A percentile compares a stretch with the other conserved stretches of the same genome.
Conservation (phyloP, 2,329 filamentous ascomycete species). For the Verticillium albo-atrum region DNA sequence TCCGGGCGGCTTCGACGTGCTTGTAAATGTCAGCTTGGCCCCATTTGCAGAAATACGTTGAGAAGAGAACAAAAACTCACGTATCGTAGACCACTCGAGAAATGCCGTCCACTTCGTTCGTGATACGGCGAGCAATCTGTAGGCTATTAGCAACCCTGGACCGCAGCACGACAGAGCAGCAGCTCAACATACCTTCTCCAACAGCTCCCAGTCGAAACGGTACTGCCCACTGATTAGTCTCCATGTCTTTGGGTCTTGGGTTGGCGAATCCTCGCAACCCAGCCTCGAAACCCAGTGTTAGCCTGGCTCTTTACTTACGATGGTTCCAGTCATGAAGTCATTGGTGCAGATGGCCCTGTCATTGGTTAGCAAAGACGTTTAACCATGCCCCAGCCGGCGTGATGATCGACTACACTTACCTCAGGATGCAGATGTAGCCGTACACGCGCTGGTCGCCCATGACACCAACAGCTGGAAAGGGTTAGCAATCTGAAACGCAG, state of each 20-base stretch:
- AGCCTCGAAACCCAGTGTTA: not conserved
- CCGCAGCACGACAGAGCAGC: not conserved
- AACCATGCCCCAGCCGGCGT: not conserved
- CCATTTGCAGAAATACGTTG: not conserved
- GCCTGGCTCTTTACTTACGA: not conserved
- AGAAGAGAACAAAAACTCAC: not conserved
- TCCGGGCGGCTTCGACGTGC: not conserved
- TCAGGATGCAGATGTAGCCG: not conserved
- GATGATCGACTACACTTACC: not conserved
- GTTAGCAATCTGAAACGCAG: not conserved
- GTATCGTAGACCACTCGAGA: not conserved
- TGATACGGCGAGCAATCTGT: not conserved
- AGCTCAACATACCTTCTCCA: not conserved
- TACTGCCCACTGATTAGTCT: not conserved
- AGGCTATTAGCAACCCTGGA: not conserved
- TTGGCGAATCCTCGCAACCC: too few species aligned
- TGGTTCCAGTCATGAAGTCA: not conserved
- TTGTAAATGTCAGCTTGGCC: not conserved
- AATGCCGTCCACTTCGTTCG: not conserved
- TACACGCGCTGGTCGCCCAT: not conserved
- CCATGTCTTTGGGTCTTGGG: too few species aligned
- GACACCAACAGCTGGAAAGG: not conserved
- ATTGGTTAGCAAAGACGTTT: not conserved
- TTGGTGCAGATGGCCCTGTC: not conserved
- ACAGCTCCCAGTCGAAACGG: not conserved